Conservation (phyloP, 345 rosid genomes). For the Microcos paniculata region DNA sequence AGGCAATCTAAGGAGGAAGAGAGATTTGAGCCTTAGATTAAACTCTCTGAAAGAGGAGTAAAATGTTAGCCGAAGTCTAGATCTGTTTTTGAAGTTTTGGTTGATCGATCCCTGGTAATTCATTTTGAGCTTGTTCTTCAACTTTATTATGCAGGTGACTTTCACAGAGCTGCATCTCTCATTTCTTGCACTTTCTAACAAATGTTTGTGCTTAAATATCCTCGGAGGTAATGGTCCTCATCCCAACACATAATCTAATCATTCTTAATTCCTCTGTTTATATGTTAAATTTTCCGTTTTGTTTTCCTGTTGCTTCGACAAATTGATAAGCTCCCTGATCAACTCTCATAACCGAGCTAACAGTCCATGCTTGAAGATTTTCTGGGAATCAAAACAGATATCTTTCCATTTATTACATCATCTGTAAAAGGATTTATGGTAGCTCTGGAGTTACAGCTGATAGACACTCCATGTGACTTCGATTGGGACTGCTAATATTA, state of each 20-base stretch:
- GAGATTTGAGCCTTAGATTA: not conserved
- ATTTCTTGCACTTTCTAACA: slow-evolving; percentile 92
- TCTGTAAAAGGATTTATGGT: not conserved
- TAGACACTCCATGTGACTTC: not conserved
- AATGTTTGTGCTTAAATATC: slow-evolving; percentile 91
- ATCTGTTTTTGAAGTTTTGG: not conserved
- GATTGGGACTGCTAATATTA: not conserved
- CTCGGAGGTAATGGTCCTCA: slow-evolving; percentile 72
- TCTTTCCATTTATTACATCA: not conserved
- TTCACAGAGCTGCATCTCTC: slow-evolving; percentile 74
- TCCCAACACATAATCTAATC: not conserved
- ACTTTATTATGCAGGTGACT: slow-evolving; percentile 60
- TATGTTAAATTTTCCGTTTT: not conserved
- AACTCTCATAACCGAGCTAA: too few species aligned
- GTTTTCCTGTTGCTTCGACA: not conserved
- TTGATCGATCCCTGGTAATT: not conserved
- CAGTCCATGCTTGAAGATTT: too few species aligned
- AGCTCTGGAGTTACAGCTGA: not conserved
- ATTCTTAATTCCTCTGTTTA: not conserved
- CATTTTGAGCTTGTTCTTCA: not conserved
- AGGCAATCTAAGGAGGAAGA: not conserved
- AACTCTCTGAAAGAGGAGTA: not conserved
- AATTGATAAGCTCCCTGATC: too few species aligned
- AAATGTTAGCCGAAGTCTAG: not conserved
- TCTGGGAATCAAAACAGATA: too few species aligned